Percentiles rank a stretch among this genome's conserved stretches.
Conservation (phyloP, 164 flowering plant species). For the Kingdonia uniflora region DNA sequence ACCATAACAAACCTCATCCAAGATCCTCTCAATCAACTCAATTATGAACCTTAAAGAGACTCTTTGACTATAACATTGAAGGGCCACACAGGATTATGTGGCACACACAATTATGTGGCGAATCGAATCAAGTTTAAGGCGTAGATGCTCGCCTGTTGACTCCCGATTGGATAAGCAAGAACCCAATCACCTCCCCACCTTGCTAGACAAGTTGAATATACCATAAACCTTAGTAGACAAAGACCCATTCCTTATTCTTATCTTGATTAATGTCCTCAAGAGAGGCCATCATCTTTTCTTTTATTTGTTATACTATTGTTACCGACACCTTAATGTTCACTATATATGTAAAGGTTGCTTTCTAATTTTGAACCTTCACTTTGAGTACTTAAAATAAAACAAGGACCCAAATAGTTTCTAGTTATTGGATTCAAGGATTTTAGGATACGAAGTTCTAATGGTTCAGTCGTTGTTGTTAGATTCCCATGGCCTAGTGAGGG, state of each 20-base stretch:
- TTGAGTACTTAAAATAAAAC: constrained; percentile 24
- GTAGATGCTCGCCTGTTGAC: constrained; percentile 15
- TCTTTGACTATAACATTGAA: constrained; percentile 5
- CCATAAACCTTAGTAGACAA: constrained; percentile 16
- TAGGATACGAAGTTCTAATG: neutral
- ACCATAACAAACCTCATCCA: constrained; percentile 16
- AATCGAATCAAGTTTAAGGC: constrained; percentile 12
- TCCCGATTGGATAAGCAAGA: constrained; percentile 39
- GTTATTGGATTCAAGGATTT: constrained; percentile 25
- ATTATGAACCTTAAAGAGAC: constrained; percentile 14
- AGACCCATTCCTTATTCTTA: constrained; percentile 24
- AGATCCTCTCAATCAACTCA: constrained; percentile 17
- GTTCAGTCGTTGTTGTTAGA: constrained; percentile 1
- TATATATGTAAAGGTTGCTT: constrained; percentile 26
- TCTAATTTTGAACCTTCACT: constrained; percentile 45
- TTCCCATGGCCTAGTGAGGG: neutral
- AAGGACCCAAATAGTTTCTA: neutral
- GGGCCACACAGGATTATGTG: constrained; percentile 4
- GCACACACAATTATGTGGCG: constrained; percentile 5
- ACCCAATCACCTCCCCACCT: constrained; percentile 16
- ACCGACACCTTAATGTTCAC: constrained; percentile 18
- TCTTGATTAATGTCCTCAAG: constrained; percentile 11
- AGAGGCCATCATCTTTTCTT: constrained; percentile 20
- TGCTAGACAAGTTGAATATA: constrained; percentile 53
- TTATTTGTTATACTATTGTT: constrained; percentile 15